Base-by-base conservation (phyloP, 148 eudicot species). In the Amaranthus hypochondriacus region DNA sequence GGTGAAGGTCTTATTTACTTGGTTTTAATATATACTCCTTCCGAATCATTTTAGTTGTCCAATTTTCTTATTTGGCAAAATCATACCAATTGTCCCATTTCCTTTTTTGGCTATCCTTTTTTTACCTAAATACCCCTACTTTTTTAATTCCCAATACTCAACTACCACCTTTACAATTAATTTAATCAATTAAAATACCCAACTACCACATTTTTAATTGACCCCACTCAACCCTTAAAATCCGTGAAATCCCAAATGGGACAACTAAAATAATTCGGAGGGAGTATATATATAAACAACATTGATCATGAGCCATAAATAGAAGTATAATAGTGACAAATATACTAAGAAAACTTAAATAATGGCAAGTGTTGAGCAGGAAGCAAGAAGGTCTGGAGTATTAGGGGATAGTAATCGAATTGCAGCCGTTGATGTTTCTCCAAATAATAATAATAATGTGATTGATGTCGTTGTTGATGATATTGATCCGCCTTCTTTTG, bases 331-430 rank as follows among this genome's bases (percentile, higher is more conserved):
- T 48, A 4, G 12, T 62, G 44, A 8, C 65, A 65, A 65, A 2
- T 47, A 47, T 48, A 12, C 9, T 28, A 28, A 28, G 39, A 28
- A 28, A 28, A 28, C 1, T 28, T 28, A 28, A 28, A 10, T 57
- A 42, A 79, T 74, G 81, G 77, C 74, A 14, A 74, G 68, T 3
- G 8, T 79, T 46, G 65, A 71, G 55, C 64, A 56, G 12, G 81
- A 73, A 11, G 3, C 44, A n/a, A 74, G 81, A 52, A 64, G 13
- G 56, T 50, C 56, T 4, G 74, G 71, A 46, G 77, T 67, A 49
- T 21, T 67, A 39, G 84, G 83, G 57, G 70, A 85, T 4, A 86
- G 72, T 78, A 88, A 88, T 73, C 81, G 84, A 4, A 71, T 84
- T 7, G 80, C 60, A 5, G 80, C 87, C 5, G 47, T 81, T 28